Evolutionary conservation across 768 basidiomycete species (phyloP).

Genomic region (Naganishia friedmannii): DNA sequence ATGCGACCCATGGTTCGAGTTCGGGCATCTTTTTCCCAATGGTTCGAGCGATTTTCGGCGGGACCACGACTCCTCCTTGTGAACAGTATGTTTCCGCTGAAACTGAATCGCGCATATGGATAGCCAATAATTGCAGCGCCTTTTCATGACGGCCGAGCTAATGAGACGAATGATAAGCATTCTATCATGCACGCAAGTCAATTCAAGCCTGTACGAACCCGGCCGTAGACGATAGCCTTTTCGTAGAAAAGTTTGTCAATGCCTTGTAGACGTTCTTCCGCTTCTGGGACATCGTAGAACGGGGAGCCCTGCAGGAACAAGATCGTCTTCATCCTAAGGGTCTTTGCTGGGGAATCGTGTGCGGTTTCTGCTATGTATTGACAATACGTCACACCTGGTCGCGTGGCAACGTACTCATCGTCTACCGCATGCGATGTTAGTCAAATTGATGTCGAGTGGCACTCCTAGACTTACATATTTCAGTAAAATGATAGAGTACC

Average conservation of each 20-base stretch:
- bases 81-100: slow-evolving; percentile 86
- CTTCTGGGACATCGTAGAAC: slow-evolving; percentile 61
- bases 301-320: slow-evolving; percentile 76
- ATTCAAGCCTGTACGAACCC: slow-evolving; percentile 56
- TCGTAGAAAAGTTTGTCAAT: slow-evolving; percentile 67
- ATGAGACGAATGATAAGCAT: neutral
- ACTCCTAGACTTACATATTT: slow-evolving; percentile 41
- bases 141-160: slow-evolving; percentile 62
- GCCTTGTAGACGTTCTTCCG: slow-evolving; percentile 58
- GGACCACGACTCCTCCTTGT: slow-evolving; percentile 71
- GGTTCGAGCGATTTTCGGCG: slow-evolving; percentile 59
- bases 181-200: neutral
- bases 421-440: slow-evolving; percentile 16
- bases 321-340: slow-evolving; percentile 68
- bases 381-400: slow-evolving; percentile 56
- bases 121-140: slow-evolving; percentile 67
- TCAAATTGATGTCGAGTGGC: neutral
- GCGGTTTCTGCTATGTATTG: slow-evolving; percentile 79
- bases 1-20: slow-evolving; percentile 61
- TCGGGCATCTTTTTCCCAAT: slow-evolving; percentile 58
- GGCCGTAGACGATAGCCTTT: slow-evolving; percentile 71
- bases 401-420: slow-evolving; percentile 30
- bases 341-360: slow-evolving; percentile 72
- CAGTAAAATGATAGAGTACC: slow-evolving; percentile 56
- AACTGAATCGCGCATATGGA: slow-evolving; percentile 66